phyloP scores from a whole-genome alignment of 73 alveolate species.

The Stentor coeruleus region DNA sequence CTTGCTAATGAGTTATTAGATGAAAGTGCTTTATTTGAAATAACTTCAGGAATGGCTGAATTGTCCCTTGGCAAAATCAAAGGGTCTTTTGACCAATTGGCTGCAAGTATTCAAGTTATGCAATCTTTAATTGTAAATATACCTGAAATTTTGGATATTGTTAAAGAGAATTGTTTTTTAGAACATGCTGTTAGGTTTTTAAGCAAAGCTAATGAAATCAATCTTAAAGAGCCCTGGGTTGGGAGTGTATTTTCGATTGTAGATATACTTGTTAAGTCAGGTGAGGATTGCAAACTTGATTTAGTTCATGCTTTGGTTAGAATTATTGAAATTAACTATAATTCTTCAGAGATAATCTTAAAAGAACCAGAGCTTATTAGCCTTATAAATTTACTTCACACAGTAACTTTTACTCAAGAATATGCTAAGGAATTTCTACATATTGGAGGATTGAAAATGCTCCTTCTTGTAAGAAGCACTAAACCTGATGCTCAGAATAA shows the following conservation, averaged over 20 bases:
- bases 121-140: neutral
- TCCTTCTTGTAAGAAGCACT: neutral
- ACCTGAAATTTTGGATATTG: slow-evolving; percentile 9
- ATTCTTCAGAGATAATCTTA: neutral
- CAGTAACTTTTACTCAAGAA: neutral
- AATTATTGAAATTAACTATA: neutral
- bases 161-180: slow-evolving; percentile 1
- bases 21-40: neutral
- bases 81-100: slow-evolving; percentile 8
- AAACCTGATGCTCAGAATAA: neutral
- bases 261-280: slow-evolving; percentile 12
- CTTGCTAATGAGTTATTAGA: neutral
- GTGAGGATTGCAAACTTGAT: neutral
- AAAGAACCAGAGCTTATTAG: neutral
- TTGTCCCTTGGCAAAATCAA: neutral
- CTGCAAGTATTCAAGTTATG: slow-evolving; percentile 1
- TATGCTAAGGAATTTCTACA: neutral
- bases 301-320: neutral
- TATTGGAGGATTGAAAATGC: neutral
- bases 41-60: slow-evolving; percentile 12
- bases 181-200: neutral
- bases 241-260: slow-evolving; percentile 6
- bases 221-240: neutral
- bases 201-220: neutral
- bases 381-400: neutral